Base-by-base conservation (phyloP, 768 basidiomycete genomes). In the Rhodotorula graminis region DNA sequence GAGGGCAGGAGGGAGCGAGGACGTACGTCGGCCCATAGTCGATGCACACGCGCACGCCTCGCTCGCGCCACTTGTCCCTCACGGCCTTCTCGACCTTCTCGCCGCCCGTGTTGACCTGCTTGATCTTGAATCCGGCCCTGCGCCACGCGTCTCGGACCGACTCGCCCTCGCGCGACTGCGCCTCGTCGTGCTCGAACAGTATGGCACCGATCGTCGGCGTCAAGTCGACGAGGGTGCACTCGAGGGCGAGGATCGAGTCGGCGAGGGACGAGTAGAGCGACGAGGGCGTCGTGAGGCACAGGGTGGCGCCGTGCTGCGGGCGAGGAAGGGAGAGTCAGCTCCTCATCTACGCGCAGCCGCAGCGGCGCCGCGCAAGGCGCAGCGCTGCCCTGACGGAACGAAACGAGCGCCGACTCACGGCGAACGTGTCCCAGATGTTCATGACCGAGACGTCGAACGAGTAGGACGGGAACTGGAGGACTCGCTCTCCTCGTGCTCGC, bases 11-110 rank as follows among this genome's bases (percentile, higher is more conserved):
- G 33, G 47, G 27, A 27, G 58, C n/a, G n/a, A n/a, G 58, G 29
- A 47, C 70, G 46, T 55, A 72, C 71, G 70, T 76, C 6, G 74
- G 74, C 46, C 74, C 74, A 23, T 76, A 76, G 50, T 76, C 74
- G 21, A 76, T 72, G 46, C 67, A 69, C 7, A 76, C 74, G 25
- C 69, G 21, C 15, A 76, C 74, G 0, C 74, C 74, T 15, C 74
- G 33, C 49, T 72, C 74, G 25, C 65, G 46, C 74, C 74, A 76
- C 11, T 59, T 65, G 46, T 76, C 74, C 47, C 74, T 27, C 9
- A 76, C 68, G 10, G 46, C 60, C 59, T 64, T 63, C 47, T 76
- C 74, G 50, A 76, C 74, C 59, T 67, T 72, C 60, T 76, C 74
- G 0, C 74, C 74, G 3, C 74, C 74, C 3, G 71, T 76, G 40